These are phyloP conservation scores for Taphrina flavorubra DNA, from an alignment of 1,139 yeast genomes.

Conservation along the genomic window DNA sequence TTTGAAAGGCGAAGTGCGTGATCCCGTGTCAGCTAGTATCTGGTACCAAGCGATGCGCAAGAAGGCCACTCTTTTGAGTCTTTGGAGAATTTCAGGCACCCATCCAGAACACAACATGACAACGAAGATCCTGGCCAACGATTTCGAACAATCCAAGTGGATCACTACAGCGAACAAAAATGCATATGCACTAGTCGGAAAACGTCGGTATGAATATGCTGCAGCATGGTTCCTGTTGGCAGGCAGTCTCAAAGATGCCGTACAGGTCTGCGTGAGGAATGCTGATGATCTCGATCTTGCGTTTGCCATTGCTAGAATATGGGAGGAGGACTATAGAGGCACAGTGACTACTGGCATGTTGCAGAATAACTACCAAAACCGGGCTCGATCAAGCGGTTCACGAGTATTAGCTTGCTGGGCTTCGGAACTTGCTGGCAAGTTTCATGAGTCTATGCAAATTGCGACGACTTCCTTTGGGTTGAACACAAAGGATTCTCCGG, in stretches of 20 bases:
- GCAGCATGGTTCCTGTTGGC: constrained; percentile 90
- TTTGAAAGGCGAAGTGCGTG: constrained; percentile 62
- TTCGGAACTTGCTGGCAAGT: neutral
- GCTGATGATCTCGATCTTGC: constrained; percentile 18
- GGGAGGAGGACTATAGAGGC: constrained; percentile 1
- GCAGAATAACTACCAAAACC: constrained; percentile 3
- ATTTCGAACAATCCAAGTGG: constrained; percentile 78
- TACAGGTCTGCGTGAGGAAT: constrained; percentile 57
- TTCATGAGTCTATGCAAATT: neutral
- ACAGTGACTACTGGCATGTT: neutral
- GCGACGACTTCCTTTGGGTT: constrained; percentile 1
- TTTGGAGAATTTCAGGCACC: constrained; percentile 79
- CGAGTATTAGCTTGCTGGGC: constrained; percentile 19
- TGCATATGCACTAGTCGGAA: constrained; percentile 87
- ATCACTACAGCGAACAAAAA: constrained; percentile 85
- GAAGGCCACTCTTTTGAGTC: constrained; percentile 74
- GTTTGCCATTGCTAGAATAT: constrained; percentile 20
- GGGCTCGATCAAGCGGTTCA: constrained; percentile 4
- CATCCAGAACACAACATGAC: constrained; percentile 85
- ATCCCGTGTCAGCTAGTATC: constrained; percentile 76
- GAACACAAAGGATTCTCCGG: constrained; percentile 13
- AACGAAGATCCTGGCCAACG: constrained; percentile 73
- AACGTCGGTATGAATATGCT: constrained; percentile 81
- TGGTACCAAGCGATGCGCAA: constrained; percentile 78
- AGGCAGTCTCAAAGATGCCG: constrained; percentile 74